These are phyloP conservation scores for Tephrocybe sp. DNA, from an alignment of 768 basidiomycete genomes.

Conservation along the genomic window DNA sequence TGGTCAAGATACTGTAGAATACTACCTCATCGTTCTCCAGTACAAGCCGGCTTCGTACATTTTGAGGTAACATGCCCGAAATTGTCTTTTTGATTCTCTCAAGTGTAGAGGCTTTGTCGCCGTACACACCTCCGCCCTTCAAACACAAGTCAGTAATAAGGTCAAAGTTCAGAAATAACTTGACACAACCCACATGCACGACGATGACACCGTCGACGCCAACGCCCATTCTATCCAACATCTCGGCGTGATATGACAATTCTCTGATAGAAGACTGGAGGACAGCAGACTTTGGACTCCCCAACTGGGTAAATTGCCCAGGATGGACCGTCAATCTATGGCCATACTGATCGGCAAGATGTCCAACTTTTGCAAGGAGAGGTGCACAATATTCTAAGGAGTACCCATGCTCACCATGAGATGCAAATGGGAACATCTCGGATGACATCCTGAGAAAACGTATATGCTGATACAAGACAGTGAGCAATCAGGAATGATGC, in stretches of 20 bases:
- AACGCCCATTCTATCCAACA: slow-evolving; percentile 82
- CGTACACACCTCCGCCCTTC: slow-evolving; percentile 79
- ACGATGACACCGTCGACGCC: slow-evolving; percentile 87
- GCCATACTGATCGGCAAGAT: slow-evolving; percentile 63
- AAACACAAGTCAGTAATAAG: slow-evolving; percentile 9
- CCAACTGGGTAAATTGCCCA: slow-evolving; percentile 83
- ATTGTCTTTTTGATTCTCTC: slow-evolving; percentile 73
- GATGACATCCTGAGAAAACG: slow-evolving; percentile 88
- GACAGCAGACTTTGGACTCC: slow-evolving; percentile 74
- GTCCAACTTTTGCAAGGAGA: slow-evolving; percentile 55
- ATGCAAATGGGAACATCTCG: slow-evolving; percentile 92
- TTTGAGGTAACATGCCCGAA: slow-evolving; percentile 48
- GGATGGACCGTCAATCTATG: slow-evolving; percentile 87
- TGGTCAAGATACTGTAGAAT: background rate
- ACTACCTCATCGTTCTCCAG: slow-evolving; percentile 93
- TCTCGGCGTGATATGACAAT: slow-evolving; percentile 82
- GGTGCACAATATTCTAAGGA: slow-evolving; percentile 68
- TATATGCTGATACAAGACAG: slow-evolving; percentile 48
- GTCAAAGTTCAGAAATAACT: background rate
- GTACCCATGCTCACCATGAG: slow-evolving; percentile 79
- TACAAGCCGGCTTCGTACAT: slow-evolving; percentile 71
- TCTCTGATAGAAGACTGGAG: slow-evolving; percentile 77
- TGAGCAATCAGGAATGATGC: background rate
- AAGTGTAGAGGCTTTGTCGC: slow-evolving; percentile 71
- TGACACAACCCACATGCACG: slow-evolving; percentile 54